Base-by-base conservation (phyloP, 768 basidiomycete species). In the Macrolepiota fuliginosa region DNA sequence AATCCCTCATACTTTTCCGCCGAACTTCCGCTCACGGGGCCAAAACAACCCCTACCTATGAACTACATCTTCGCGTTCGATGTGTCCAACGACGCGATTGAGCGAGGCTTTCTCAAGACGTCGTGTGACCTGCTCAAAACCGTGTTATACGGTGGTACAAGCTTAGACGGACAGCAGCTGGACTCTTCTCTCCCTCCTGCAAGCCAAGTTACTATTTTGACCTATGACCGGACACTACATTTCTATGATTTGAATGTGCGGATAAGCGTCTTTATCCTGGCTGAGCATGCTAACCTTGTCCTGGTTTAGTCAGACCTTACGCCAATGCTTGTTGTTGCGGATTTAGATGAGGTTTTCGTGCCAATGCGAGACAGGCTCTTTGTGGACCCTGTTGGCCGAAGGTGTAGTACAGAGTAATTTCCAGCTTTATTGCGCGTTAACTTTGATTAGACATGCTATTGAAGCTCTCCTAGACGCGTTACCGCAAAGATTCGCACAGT, bases 301-400 rank as follows among this genome's bases (percentile, higher is more conserved):
- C 71, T 66, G 17, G 56, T 70, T 54, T 73, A 81, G 79, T 74
- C 76, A 77, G 77, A 83, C 70, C 76, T 79, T 66, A 80, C 85
- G 1, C 80, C 81, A 37, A 89, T 96, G 80, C 78, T 96, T 47
- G 84, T 98, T 47, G 83, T 98, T 9, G 77, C 91, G 1, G 97
- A 98, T 70, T 74, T 98, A 39, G 90, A 94, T n/a, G 97, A 99
- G 58, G 87, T 94, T 19, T 98, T 96, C 73, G 73, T 91, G 1
- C 97, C 97, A 0, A 71, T 94, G 24, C 77, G 78, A 19, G 75
- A 79, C 4, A 90, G 88, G 2, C 77, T 96, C 42, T 91, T 98
- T 62, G 94, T 89, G 10, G 82, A 92, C 62, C 89, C 93, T 13
- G 63, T 68, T 55, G 84, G 88, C 62, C 88, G 87, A 50, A 82